phyloP scores from a whole-genome alignment of 73 alveolate species.

The Halteria grandinella region DNA sequence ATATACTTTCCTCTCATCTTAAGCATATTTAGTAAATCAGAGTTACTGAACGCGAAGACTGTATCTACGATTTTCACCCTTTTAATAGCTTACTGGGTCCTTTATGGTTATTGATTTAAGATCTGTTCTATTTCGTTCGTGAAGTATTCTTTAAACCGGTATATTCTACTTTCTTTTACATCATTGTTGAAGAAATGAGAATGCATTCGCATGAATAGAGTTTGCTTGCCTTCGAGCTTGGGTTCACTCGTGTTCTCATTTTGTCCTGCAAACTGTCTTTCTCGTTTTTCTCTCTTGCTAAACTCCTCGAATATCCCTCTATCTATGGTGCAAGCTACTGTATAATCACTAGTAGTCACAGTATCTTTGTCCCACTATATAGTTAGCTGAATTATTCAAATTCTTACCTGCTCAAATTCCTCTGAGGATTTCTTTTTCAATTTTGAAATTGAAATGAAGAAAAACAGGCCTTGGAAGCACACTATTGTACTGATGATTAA shows the following conservation, averaged over 20 bases:
- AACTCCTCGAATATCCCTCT: conserved; percentile 14
- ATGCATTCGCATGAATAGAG: not conserved
- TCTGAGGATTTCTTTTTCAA: conserved; percentile 26
- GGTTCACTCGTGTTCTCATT: not conserved
- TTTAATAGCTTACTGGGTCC: not conserved
- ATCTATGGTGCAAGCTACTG: conserved; percentile 13
- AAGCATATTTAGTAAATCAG: not conserved
- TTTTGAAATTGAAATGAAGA: not conserved
- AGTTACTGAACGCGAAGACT: conserved; percentile 31
- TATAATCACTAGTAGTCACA: conserved; percentile 40
- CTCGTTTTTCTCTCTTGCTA: conserved; percentile 1
- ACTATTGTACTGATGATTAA: not conserved
- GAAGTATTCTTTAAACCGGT: conserved; percentile 11
- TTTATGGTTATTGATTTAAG: not conserved
- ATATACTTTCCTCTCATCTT: conserved; percentile 21
- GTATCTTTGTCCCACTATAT: conserved; percentile 39
- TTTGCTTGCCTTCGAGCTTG: not conserved
- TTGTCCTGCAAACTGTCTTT: not conserved
- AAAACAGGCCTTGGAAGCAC: not conserved
- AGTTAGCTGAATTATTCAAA: not conserved
- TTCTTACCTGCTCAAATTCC: conserved; percentile 39
- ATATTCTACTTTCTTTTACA: not conserved
- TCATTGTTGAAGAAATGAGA: not conserved
- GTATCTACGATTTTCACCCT: conserved; percentile 43
- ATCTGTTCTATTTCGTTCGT: conserved; percentile 25